Base-by-base conservation (phyloP, 805 yeast species). In the Wickerhamiella bombiphila region DNA sequence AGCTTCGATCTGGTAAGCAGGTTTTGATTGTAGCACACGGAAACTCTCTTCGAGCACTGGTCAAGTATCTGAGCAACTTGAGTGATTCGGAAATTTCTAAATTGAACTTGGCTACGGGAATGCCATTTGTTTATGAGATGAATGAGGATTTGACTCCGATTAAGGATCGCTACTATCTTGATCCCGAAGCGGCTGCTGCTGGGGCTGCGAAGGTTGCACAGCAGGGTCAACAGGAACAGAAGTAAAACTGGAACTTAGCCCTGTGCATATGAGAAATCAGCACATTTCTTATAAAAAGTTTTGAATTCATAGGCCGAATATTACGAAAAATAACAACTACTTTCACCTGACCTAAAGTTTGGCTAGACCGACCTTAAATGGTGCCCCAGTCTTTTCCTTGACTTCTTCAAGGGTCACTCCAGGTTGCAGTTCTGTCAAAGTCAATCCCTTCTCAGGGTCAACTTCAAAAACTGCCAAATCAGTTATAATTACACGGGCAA, bases 151-250 rank as follows among this genome's bases (percentile, higher is more conserved):
- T 86, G 66, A 74, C 74, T 66, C 96, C 96, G 66, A 69, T 77
- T 60, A 86, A 85, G 76, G 80, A 83, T 52, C 76, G 93, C 54
- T 83, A 86, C 74, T 86, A 86, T 77, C 78, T 86, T 66, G 97
- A 86, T 69, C 97, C 97, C 57, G 95, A 83, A 70, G 97, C 96
- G 57, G 97, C 97, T 57, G 94, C 86, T 49, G 95, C 95, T 40
- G 97, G 97, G 72, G 97, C 96, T 51, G 96, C 96, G 59, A 95
- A 95, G 43, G 97, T 86, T 55, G 97, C 96, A 55, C 81, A 82
- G 55, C 97, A 86, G 70, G 97, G 97, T 42, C 49, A 50, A 30
- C 40, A n/a, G n/a, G n/a, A n/a, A n/a, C n/a, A n/a, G n/a, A n/a
- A n/a, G n/a, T n/a, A n/a, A n/a, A n/a, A n/a, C n/a, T n/a, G n/a